Evolutionary conservation across 441 rosid genomes (phyloP), one percentile per base, ranked within the genome.

Genomic region (Brassica balearica): DNA sequence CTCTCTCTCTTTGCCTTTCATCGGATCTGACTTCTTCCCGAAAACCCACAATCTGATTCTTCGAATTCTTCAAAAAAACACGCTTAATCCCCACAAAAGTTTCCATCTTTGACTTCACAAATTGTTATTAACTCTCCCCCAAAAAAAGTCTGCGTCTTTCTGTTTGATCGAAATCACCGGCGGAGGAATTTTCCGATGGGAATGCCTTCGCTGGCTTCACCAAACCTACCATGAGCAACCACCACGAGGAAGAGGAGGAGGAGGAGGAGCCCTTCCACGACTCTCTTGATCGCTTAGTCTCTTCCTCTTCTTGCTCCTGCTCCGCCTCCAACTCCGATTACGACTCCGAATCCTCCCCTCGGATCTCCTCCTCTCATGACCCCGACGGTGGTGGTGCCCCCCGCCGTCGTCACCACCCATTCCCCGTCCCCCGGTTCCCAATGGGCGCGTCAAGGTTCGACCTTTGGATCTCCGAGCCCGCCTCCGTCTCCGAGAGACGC

Each of bases 391-490:
- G 2, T 15, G 46, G 1, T 7, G 65, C 0, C 2, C 25, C 2
- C 29, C 69, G 1, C 46, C 72, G 38, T 11, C 79, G 68, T n/a
- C 81, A 58, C 0, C 64, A 77, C 83, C 86, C 88, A 8, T 85
- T 85, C 73, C 85, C 90, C 9, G 88, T 83, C 7, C 89, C 92
- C 17, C 77, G 76, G 51, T 86, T 85, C 59, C 88, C 88, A 48
- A 69, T 78, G 88, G 87, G 72, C 20, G 81, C 76, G 9, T 84
- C 88, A 9, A 83, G 80, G 77, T 90, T 94, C 81, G 97, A 96
- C 72, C 85, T 94, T 69, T 96, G 99, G 99, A 89, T 88, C 89
- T 90, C 98, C 65, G 89, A 91, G 46, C 97, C 98, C 38, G 87
- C 85, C 25, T 85, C 98, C 3, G 93, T 96, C 7, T 91, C 96